Evolutionary conservation across 2,329 filamentous ascomycete species (phyloP).

Genomic region (Cadophora malorum): DNA sequence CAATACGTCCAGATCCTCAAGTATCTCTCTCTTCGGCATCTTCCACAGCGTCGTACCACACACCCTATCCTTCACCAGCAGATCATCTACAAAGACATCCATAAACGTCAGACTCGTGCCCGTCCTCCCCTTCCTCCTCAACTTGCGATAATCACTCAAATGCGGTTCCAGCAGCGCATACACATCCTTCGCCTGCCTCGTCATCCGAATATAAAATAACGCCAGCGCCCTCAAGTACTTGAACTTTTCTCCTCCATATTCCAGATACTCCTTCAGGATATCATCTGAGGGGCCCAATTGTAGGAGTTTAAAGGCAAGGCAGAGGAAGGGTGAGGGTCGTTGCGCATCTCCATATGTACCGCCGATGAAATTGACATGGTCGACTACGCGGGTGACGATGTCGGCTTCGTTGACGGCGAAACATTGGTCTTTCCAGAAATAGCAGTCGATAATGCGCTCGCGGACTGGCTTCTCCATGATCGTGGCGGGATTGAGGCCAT

Average conservation of each 20-base stretch:
- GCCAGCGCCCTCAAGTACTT: slow-evolving; percentile 91
- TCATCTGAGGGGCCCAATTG: slow-evolving; percentile 83
- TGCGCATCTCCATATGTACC: slow-evolving; percentile 86
- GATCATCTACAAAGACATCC: slow-evolving; percentile 92
- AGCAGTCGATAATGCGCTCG: slow-evolving; percentile 92
- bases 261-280: slow-evolving; percentile 80
- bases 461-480: slow-evolving; percentile 95
- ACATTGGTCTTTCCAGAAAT: slow-evolving; percentile 99
- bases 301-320: slow-evolving; percentile 91
- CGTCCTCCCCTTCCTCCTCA: slow-evolving; percentile 76
- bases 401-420: slow-evolving; percentile 88
- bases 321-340: slow-evolving; percentile 90
- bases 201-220: slow-evolving; percentile 91
- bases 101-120: slow-evolving; percentile 80
- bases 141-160: slow-evolving; percentile 81
- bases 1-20: slow-evolving; percentile 89
- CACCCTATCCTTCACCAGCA: slow-evolving; percentile 86
- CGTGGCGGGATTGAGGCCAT: slow-evolving; percentile 92
- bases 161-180: slow-evolving; percentile 82
- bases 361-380: slow-evolving; percentile 81
- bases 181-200: slow-evolving; percentile 81
- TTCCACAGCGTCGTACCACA: slow-evolving; percentile 94
- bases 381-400: slow-evolving; percentile 87
- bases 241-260: slow-evolving; percentile 75
- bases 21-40: slow-evolving; percentile 77